Conservation (phyloP, 352 stramenopile species). For the Pythium phragmiticola region DNA sequence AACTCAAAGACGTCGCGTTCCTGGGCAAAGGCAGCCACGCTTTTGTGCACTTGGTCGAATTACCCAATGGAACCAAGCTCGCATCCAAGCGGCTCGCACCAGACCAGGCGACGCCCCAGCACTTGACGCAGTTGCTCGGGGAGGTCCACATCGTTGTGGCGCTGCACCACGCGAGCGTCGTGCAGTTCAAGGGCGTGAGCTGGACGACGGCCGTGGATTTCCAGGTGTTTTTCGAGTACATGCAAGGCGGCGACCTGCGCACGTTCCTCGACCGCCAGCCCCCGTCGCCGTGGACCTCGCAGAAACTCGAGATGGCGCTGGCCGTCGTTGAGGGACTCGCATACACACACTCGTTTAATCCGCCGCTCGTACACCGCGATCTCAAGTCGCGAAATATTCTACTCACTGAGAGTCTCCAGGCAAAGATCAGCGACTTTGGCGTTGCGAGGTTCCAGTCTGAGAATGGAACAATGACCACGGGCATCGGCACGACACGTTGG, state of each 20-base stretch:
- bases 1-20: too few species aligned
- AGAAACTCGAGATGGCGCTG: neutral
- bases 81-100: neutral
- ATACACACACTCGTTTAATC: neutral
- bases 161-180: neutral
- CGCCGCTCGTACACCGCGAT: neutral
- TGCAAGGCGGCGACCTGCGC: neutral
- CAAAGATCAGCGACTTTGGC: neutral
- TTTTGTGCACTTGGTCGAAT: too few species aligned
- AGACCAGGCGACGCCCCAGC: neutral
- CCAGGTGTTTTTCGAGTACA: slow-evolving; percentile 7
- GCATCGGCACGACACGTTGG: neutral
- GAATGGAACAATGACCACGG: neutral
- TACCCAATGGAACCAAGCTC: neutral
- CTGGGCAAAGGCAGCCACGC: too few species aligned
- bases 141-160: slow-evolving; percentile 2
- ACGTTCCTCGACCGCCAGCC: neutral
- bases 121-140: neutral
- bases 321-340: neutral
- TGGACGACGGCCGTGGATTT: neutral
- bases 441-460: neutral
- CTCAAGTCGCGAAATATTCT: neutral
- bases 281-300: neutral
- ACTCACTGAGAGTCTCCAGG: neutral
- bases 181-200: neutral